Percentiles rank a stretch among this genome's conserved stretches.
Conservation (phyloP, 192 early-diverging fungal genomes). For the Podila epicladia region DNA sequence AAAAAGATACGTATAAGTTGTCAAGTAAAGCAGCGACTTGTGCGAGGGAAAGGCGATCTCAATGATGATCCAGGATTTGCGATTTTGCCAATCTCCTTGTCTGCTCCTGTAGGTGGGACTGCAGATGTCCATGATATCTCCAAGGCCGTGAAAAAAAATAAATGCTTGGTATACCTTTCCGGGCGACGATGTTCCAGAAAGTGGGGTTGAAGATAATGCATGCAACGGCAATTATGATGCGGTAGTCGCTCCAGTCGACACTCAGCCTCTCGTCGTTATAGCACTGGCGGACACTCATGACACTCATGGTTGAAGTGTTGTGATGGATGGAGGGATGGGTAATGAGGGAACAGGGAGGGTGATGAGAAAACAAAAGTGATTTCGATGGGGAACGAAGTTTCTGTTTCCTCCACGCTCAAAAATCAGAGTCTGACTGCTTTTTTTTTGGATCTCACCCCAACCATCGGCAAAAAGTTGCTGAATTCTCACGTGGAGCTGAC, state of each 20-base stretch:
- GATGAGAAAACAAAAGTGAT: conserved; percentile 6
- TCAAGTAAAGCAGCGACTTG: neutral
- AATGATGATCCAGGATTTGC: too few relatives aligned
- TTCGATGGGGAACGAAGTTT: neutral
- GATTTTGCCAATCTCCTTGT: too few relatives aligned
- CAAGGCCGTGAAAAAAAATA: neutral
- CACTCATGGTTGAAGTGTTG: too few relatives aligned
- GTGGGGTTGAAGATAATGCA: conserved; percentile 88
- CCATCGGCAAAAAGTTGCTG: too few relatives aligned
- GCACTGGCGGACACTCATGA: conserved; percentile 39
- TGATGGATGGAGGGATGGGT: neutral
- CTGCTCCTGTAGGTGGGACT: too few relatives aligned
- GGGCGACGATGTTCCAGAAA: conserved; percentile 92
- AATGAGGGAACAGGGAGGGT: neutral
- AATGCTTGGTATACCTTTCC: conserved; percentile 62
- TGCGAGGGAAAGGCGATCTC: neutral
- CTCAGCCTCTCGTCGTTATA: conserved; percentile 19
- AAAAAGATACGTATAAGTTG: neutral
- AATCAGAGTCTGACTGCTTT: neutral
- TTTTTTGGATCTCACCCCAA: neutral
- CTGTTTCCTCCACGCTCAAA: neutral
- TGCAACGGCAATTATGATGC: conserved; percentile 74
- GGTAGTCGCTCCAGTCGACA: conserved; percentile 71
- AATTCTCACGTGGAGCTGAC: too few relatives aligned
- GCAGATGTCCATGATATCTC: too few relatives aligned